These are phyloP conservation scores for Acrodontium crateriforme DNA, from an alignment of 2,329 filamentous ascomycete genomes.

Conservation along the genomic window DNA sequence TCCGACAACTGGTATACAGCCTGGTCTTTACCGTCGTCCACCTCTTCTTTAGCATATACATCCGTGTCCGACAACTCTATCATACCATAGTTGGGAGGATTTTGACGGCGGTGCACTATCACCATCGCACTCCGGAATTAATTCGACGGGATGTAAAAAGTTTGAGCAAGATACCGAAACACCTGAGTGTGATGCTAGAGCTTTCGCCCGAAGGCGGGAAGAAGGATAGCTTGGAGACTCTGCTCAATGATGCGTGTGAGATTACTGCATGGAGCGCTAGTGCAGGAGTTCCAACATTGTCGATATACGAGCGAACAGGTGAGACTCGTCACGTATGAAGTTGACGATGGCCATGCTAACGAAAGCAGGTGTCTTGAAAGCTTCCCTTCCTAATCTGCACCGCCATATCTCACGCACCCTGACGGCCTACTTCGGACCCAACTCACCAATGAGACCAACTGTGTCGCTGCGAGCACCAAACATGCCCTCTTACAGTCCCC, in stretches of 20 bases:
- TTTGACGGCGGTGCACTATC: constrained; percentile 76
- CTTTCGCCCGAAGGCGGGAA: constrained; percentile 54
- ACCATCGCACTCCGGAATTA: constrained; percentile 87
- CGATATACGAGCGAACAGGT: constrained; percentile 88
- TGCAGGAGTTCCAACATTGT: constrained; percentile 74
- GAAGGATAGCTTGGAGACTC: constrained; percentile 60
- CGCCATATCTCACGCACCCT: constrained; percentile 66
- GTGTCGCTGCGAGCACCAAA: constrained; percentile 63
- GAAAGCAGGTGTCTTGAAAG: constrained; percentile 64
- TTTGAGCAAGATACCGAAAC: constrained; percentile 61
- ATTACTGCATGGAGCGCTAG: constrained; percentile 87
- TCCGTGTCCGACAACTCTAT: constrained; percentile 67
- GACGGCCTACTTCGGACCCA: constrained; percentile 69
- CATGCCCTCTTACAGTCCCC: constrained; percentile 43
- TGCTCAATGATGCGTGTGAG: constrained; percentile 85
- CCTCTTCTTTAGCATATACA: constrained; percentile 74
- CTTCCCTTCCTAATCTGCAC: constrained; percentile 74
- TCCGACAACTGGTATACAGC: constrained; percentile 38
- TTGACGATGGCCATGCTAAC: background rate
- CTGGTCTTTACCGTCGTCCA: constrained; percentile 59
- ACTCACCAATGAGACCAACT: constrained; percentile 46
- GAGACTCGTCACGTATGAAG: constrained; percentile 10
- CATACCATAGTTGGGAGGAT: constrained; percentile 65
- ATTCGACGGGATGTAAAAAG: constrained; percentile 74
- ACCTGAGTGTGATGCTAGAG: constrained; percentile 75